A percentile compares a stretch with the other conserved stretches of the same genome.
Evolutionary conservation across 2,329 filamentous ascomycete genomes (phyloP).

Genomic region (Neofusicoccum ribis): DNA sequence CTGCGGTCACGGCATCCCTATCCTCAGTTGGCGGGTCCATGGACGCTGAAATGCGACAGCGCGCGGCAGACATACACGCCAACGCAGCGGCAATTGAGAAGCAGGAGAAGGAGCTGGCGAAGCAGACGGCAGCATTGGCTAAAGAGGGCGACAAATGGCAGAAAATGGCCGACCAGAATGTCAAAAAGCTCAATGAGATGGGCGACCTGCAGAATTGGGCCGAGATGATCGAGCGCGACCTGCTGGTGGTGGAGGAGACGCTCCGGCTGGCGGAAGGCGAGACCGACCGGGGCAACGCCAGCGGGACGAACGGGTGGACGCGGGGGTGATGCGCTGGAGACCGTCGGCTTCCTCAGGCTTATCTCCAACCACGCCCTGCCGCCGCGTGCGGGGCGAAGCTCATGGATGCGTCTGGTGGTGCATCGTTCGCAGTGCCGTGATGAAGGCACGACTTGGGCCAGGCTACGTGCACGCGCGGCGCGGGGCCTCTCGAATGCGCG

Average conservation of each 20-base stretch:
- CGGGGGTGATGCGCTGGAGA: conserved; percentile 7
- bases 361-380: neutral
- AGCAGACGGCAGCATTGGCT: conserved; percentile 60
- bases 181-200: conserved; percentile 70
- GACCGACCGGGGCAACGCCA: conserved; percentile 30
- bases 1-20: conserved; percentile 52
- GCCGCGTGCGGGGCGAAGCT: neutral
- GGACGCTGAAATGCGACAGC: conserved; percentile 66
- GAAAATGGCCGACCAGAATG: conserved; percentile 63
- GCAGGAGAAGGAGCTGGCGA: conserved; percentile 67
- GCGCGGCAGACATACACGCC: conserved; percentile 67
- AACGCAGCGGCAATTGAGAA: conserved; percentile 65
- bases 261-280: conserved; percentile 37
- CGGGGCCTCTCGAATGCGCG: neutral
- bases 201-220: conserved; percentile 86
- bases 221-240: conserved; percentile 65
- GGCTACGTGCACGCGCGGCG: neutral
- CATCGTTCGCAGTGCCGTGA: neutral
- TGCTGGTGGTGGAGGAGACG: conserved; percentile 44
- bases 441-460: neutral
- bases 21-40: conserved; percentile 65
- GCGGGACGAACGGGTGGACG: conserved; percentile 30
- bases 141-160: conserved; percentile 66
- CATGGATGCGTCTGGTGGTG: neutral
- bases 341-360: neutral